Percentiles rank a stretch among this genome's conserved stretches.
phyloP scores from a whole-genome alignment of 2,329 filamentous ascomycete genomes.

The Microdochium paspali region DNA sequence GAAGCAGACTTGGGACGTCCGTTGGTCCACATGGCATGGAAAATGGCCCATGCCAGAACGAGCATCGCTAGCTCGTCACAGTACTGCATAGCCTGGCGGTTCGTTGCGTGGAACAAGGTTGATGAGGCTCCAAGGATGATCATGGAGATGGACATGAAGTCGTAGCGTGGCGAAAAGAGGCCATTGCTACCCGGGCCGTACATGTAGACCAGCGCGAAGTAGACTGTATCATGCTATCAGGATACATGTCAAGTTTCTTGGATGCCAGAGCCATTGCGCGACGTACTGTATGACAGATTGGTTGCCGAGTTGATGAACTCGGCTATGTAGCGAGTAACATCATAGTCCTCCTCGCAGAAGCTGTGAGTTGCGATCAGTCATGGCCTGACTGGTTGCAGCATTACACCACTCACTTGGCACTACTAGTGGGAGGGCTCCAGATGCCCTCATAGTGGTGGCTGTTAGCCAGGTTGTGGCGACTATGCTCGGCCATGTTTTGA shows the following conservation, averaged over 20 bases:
- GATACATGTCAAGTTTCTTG: no score
- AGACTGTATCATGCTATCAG: no score
- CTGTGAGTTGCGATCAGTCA: conserved; percentile 12
- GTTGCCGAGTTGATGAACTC: conserved; percentile 45
- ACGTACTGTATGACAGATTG: conserved; percentile 36
- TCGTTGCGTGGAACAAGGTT: conserved; percentile 32
- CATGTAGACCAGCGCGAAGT: conserved; percentile 28
- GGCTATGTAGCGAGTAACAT: conserved; percentile 38
- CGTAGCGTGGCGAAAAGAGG: conserved; percentile 20
- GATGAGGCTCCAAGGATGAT: conserved; percentile 31
- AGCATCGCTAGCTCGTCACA: conserved; percentile 53
- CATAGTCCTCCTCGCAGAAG: conserved; percentile 41
- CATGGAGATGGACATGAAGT: conserved; percentile 31
- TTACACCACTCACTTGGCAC: background rate
- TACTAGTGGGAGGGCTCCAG: background rate
- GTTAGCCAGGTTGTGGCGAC: background rate
- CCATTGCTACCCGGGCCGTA: conserved; percentile 18
- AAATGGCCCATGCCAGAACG: conserved; percentile 38
- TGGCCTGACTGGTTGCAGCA: background rate
- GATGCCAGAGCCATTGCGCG: no score
- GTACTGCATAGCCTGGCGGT: conserved; percentile 31
- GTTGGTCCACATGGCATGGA: conserved; percentile 12
- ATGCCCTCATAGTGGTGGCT: background rate
- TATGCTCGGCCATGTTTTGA: background rate
- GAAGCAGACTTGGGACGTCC: conserved; percentile 18